Conservation (phyloP, 108 stramenopile species). For the Hondaea fermentalgiana region DNA sequence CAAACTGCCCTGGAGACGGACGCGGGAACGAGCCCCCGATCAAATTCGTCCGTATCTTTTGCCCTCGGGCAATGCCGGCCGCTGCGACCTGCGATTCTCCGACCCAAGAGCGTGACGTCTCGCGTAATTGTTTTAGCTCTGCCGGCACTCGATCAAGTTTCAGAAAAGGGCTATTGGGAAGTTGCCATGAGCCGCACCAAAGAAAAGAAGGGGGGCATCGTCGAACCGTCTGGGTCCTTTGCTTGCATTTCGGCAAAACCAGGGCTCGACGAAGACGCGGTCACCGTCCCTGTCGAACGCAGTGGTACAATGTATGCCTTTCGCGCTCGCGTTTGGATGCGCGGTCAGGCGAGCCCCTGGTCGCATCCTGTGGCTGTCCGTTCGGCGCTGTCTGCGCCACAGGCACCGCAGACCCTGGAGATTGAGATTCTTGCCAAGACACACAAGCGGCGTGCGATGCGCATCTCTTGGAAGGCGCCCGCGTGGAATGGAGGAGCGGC, state of each 20-base stretch:
- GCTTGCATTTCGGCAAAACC: neutral
- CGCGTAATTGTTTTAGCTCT: neutral
- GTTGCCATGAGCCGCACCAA: neutral
- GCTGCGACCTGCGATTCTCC: neutral
- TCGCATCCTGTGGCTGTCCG: neutral
- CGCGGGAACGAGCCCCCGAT: neutral
- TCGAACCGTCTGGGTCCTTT: neutral
- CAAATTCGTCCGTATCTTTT: neutral
- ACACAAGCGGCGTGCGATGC: neutral
- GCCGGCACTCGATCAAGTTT: neutral
- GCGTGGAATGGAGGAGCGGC: neutral
- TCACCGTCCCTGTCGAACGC: neutral
- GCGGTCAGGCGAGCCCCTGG: neutral
- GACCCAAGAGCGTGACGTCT: neutral
- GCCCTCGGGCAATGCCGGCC: neutral
- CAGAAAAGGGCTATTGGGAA: neutral
- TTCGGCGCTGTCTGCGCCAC: neutral
- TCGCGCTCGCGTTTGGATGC: neutral
- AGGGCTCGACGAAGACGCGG: neutral
- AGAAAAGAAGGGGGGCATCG: neutral
- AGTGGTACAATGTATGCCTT: neutral
- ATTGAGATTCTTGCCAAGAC: neutral
- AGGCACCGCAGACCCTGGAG: neutral
- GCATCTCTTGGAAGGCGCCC: neutral
- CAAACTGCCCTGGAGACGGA: neutral